Evolutionary conservation across 192 early-diverging fungal genomes (phyloP).

Genomic region (Radiomyces spectabilis): DNA sequence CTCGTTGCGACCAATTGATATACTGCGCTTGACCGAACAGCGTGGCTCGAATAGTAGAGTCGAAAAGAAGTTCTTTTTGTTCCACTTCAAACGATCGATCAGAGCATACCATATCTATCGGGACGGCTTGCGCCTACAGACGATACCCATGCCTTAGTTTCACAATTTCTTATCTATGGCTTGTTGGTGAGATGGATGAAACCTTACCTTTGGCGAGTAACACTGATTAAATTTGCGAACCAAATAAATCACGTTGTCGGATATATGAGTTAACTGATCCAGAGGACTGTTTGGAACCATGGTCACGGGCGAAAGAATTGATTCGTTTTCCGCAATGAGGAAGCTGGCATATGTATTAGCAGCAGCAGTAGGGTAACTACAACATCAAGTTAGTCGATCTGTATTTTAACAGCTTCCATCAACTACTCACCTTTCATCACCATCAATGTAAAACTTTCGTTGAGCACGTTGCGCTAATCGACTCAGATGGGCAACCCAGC

Average conservation of each 20-base stretch:
- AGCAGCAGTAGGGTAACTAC: slow-evolving; percentile 14
- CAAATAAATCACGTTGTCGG: slow-evolving; percentile 11
- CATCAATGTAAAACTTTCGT: slow-evolving; percentile 25
- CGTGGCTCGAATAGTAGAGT: slow-evolving; percentile 26
- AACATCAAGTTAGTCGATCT: background rate
- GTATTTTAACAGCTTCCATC: too few relatives aligned
- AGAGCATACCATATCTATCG: slow-evolving; percentile 52
- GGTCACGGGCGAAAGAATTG: slow-evolving; percentile 9
- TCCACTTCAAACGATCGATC: slow-evolving; percentile 55
- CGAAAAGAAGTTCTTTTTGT: slow-evolving; percentile 37
- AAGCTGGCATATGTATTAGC: slow-evolving; percentile 36
- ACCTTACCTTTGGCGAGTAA: slow-evolving; percentile 26
- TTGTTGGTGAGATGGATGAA: slow-evolving; percentile 27
- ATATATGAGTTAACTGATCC: slow-evolving; percentile 20
- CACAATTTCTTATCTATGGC: too few relatives aligned
- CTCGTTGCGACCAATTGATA: slow-evolving; percentile 9
- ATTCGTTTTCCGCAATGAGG: slow-evolving; percentile 27
- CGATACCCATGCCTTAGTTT: too few relatives aligned
- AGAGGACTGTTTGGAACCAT: slow-evolving; percentile 11
- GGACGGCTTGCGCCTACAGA: slow-evolving; percentile 54
- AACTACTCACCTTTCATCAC: too few relatives aligned
- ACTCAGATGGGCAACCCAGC: slow-evolving; percentile 36
- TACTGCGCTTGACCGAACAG: slow-evolving; percentile 32
- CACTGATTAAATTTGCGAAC: slow-evolving; percentile 17
- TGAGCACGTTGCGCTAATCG: slow-evolving; percentile 16